Percentiles rank a stretch among this genome's conserved stretches.
These are phyloP conservation scores for Moelleriella libera DNA, from an alignment of 2,329 filamentous ascomycete species.

Conservation along the genomic window DNA sequence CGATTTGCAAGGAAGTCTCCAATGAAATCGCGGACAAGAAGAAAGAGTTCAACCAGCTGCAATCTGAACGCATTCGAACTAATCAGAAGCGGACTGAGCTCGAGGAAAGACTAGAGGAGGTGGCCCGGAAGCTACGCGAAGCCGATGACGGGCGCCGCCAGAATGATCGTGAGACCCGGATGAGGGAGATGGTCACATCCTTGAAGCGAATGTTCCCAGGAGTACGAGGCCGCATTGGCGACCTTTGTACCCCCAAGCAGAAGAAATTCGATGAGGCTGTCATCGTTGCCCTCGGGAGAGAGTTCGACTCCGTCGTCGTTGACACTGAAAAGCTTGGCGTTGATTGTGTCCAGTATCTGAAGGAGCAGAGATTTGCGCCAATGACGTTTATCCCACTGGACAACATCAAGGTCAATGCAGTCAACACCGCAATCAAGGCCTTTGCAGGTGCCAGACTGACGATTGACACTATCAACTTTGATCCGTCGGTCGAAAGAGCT, in stretches of 20 bases:
- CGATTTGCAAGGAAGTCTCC: slow-evolving; percentile 50
- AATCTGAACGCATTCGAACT: slow-evolving; percentile 69
- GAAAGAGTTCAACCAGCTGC: slow-evolving; percentile 74
- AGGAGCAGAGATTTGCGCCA: slow-evolving; percentile 73
- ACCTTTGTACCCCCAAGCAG: slow-evolving; percentile 90
- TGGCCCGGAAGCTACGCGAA: slow-evolving; percentile 67
- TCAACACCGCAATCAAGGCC: slow-evolving; percentile 83
- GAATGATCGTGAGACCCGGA: slow-evolving; percentile 63
- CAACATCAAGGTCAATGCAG: slow-evolving; percentile 87
- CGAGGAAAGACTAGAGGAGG: slow-evolving; percentile 79
- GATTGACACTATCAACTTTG: slow-evolving; percentile 93
- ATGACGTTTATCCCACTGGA: slow-evolving; percentile 94
- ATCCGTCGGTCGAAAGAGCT: slow-evolving; percentile 73
- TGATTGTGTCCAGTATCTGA: slow-evolving; percentile 88
- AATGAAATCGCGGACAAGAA: slow-evolving; percentile 78
- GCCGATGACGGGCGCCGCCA: slow-evolving; percentile 77
- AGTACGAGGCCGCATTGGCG: slow-evolving; percentile 78
- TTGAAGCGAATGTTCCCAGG: slow-evolving; percentile 86
- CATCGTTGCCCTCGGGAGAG: slow-evolving; percentile 77
- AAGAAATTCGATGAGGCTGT: slow-evolving; percentile 94
- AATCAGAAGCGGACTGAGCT: slow-evolving; percentile 76
- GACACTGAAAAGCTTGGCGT: slow-evolving; percentile 90
- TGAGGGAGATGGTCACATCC: slow-evolving; percentile 71
- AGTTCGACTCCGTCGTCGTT: slow-evolving; percentile 90
- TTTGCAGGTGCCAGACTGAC: slow-evolving; percentile 76